These are phyloP conservation scores for Sporodiniella umbellata DNA, from an alignment of 371 early-diverging fungal genomes.

Conservation along the genomic window DNA sequence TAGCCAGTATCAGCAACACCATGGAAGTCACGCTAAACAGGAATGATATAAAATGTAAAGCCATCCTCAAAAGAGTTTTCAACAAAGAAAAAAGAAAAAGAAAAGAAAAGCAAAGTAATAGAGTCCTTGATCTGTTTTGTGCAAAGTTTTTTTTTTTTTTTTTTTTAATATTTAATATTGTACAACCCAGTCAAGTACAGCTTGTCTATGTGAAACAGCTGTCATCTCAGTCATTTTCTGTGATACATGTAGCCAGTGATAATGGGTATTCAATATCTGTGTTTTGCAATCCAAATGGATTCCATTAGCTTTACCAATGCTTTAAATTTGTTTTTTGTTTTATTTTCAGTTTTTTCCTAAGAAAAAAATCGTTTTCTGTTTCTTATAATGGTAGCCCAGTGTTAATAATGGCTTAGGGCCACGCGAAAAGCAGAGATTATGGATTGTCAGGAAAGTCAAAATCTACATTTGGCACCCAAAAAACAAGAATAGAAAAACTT, in stretches of 20 bases:
- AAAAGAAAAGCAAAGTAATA: background rate
- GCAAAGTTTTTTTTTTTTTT: too few relatives aligned
- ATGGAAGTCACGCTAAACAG: slow-evolving; percentile 23
- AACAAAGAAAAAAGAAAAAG: background rate
- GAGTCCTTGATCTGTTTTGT: background rate
- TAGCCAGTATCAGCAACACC: slow-evolving; percentile 25
- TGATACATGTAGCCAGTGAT: background rate
- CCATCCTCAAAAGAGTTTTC: slow-evolving; percentile 2
- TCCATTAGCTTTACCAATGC: too few relatives aligned
- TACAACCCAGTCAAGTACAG: too few relatives aligned
- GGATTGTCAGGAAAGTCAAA: background rate
- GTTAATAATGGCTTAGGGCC: background rate
- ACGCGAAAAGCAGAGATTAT: background rate
- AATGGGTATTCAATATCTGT: background rate
- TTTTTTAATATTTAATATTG: too few relatives aligned
- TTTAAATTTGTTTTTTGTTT: too few relatives aligned
- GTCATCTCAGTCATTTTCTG: background rate
- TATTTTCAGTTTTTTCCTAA: too few relatives aligned
- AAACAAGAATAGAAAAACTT: background rate
- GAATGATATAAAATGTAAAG: slow-evolving; percentile 21
- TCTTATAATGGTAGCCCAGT: too few relatives aligned
- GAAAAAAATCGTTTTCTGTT: too few relatives aligned
- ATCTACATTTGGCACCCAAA: background rate
- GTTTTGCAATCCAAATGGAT: too few relatives aligned
- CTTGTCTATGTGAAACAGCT: background rate